Conservation (phyloP, 1,139 yeast genomes). For the Geotrichum europaeum region DNA sequence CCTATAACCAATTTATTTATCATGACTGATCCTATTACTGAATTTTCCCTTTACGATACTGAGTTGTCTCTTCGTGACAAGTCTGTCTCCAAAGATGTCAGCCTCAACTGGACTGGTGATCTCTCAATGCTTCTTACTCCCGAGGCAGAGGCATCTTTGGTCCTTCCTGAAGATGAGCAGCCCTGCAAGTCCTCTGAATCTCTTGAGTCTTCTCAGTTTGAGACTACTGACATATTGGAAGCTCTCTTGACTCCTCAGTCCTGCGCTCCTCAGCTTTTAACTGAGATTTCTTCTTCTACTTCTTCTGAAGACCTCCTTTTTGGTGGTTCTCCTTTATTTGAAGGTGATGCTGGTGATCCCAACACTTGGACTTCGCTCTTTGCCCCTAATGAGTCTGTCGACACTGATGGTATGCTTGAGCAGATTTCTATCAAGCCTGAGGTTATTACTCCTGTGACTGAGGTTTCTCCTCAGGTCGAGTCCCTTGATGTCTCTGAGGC, state of each 20-base stretch:
- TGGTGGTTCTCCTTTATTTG: conserved; percentile 34
- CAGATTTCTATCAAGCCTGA: conserved; percentile 13
- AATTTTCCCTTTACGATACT: background rate
- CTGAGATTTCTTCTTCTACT: conserved; percentile 17
- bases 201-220: conserved; percentile 19
- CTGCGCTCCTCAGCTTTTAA: conserved; percentile 32
- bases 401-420: background rate
- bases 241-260: conserved; percentile 24
- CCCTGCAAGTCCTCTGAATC: conserved; percentile 16
- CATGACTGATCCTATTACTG: conserved; percentile 9
- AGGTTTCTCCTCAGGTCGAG: background rate
- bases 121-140: conserved; percentile 30
- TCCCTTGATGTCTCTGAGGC: background rate
- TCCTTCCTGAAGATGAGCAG: conserved; percentile 21
- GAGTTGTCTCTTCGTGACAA: conserved; percentile 21
- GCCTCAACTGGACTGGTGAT: conserved; percentile 18
- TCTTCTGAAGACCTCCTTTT: conserved; percentile 21
- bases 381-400: conserved; percentile 3
- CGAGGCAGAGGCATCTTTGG: conserved; percentile 22
- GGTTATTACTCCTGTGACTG: conserved; percentile 7
- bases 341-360: conserved; percentile 26
- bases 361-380: conserved; percentile 17
- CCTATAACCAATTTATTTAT: background rate
- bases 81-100: conserved; percentile 31
- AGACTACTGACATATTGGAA: conserved; percentile 22